phyloP scores from a whole-genome alignment of 2,329 filamentous ascomycete genomes.

The Trichoderma pleuroti region DNA sequence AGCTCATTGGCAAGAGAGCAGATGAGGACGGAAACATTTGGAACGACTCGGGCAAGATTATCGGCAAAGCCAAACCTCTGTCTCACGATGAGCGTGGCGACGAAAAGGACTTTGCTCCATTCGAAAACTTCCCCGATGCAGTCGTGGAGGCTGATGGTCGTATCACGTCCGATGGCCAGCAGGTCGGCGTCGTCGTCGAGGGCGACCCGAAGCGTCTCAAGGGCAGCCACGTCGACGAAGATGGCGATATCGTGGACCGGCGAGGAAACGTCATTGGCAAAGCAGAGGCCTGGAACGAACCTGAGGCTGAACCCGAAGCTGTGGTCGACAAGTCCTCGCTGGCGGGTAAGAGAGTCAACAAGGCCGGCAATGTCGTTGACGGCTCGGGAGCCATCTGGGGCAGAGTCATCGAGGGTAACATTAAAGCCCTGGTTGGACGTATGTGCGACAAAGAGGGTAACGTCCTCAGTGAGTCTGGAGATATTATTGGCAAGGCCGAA shows the following conservation, averaged over 20 bases:
- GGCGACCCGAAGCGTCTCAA: conserved; percentile 62
- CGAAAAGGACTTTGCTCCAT: conserved; percentile 46
- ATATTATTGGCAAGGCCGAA: conserved; percentile 65
- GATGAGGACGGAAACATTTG: conserved; percentile 68
- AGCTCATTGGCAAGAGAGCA: conserved; percentile 60
- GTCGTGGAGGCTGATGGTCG: conserved; percentile 52
- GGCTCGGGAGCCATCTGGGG: conserved; percentile 55
- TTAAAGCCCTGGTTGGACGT: conserved; percentile 60
- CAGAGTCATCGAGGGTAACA: conserved; percentile 63
- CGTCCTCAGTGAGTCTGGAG: conserved; percentile 69
- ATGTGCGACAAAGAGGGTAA: conserved; percentile 71
- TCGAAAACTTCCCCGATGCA: conserved; percentile 57
- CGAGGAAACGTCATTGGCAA: conserved; percentile 64
- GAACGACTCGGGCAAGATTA: conserved; percentile 65
- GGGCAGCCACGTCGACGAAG: conserved; percentile 63
- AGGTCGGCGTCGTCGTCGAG: conserved; percentile 59
- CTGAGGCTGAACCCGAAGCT: conserved; percentile 44
- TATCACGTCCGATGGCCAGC: conserved; percentile 48
- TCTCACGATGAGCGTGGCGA: conserved; percentile 52
- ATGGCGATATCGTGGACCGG: conserved; percentile 66
- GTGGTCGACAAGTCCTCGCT: conserved; percentile 60
- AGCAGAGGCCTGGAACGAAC: conserved; percentile 64
- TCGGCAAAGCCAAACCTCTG: conserved; percentile 61
- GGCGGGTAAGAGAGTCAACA: conserved; percentile 69
- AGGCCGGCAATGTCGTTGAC: conserved; percentile 62